These are phyloP conservation scores for Dendrobium huoshanense DNA, from an alignment of 106 monocot species.

Conservation along the genomic window DNA sequence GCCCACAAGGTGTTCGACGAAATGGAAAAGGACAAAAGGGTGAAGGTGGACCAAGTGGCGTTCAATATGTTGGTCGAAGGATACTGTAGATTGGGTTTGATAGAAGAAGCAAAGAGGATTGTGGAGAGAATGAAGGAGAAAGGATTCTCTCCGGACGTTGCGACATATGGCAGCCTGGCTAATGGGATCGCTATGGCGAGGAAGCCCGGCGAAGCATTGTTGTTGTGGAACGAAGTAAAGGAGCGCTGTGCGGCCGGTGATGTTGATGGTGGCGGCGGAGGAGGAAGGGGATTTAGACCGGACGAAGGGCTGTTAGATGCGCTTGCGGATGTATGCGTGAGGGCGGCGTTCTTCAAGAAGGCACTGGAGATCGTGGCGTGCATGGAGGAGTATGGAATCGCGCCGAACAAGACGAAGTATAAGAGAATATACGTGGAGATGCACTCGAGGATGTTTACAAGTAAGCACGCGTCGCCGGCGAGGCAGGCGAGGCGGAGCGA, in stretches of 20 bases:
- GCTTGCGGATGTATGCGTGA: constrained; percentile 79
- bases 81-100: constrained; percentile 67
- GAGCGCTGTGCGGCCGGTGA: constrained; percentile 30
- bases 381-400: constrained; percentile 93
- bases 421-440: constrained; percentile 93
- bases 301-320: constrained; percentile 79
- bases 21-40: constrained; percentile 65
- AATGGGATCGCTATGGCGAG: constrained; percentile 70
- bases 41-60: constrained; percentile 64
- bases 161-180: constrained; percentile 85
- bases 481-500: constrained; percentile 80
- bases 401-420: constrained; percentile 89
- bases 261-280: background rate
- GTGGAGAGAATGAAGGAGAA: constrained; percentile 72
- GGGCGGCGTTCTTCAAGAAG: constrained; percentile 86
- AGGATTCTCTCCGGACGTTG: constrained; percentile 62
- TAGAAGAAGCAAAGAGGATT: constrained; percentile 63
- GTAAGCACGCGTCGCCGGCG: constrained; percentile 90
- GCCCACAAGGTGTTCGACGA: constrained; percentile 93
- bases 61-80: constrained; percentile 91
- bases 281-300: constrained; percentile 25
- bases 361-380: constrained; percentile 90
- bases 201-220: constrained; percentile 78
- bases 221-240: constrained; percentile 91
- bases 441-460: constrained; percentile 97